These are phyloP conservation scores for Betula pendula DNA, from an alignment of 306 rosid species.

Conservation along the genomic window DNA sequence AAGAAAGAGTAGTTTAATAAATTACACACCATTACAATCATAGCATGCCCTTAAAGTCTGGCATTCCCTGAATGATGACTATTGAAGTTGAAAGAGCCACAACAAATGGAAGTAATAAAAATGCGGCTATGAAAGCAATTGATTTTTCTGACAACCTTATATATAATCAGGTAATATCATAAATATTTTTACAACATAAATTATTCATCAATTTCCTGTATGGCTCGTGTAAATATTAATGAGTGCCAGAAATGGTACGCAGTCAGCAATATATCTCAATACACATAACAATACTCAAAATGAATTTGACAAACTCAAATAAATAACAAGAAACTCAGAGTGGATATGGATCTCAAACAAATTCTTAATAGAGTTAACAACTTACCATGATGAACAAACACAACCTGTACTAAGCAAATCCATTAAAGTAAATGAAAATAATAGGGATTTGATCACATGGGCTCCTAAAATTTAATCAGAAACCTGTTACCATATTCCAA, in stretches of 20 bases:
- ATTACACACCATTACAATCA: not conserved
- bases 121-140: not conserved
- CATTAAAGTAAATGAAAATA: not conserved
- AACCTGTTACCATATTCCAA: not conserved
- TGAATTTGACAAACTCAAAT: not conserved
- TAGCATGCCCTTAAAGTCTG: not conserved
- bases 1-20: not conserved
- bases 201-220: not conserved
- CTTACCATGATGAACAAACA: not conserved
- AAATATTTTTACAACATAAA: not conserved
- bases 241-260: not conserved
- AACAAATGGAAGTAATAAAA: not conserved
- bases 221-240: not conserved
- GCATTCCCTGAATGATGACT: not conserved
- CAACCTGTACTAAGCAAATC: not conserved
- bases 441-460: not conserved
- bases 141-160: not conserved
- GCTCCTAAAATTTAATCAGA: not conserved
- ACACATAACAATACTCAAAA: not conserved
- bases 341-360: conserved; percentile 2
- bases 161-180: not conserved
- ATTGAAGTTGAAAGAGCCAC: not conserved
- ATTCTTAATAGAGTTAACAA: not conserved
- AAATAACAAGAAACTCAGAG: not conserved
- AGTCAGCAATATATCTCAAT: not conserved